Evolutionary conservation across 2,329 filamentous ascomycete species (phyloP).

Genomic region (Fusarium subtropicale): DNA sequence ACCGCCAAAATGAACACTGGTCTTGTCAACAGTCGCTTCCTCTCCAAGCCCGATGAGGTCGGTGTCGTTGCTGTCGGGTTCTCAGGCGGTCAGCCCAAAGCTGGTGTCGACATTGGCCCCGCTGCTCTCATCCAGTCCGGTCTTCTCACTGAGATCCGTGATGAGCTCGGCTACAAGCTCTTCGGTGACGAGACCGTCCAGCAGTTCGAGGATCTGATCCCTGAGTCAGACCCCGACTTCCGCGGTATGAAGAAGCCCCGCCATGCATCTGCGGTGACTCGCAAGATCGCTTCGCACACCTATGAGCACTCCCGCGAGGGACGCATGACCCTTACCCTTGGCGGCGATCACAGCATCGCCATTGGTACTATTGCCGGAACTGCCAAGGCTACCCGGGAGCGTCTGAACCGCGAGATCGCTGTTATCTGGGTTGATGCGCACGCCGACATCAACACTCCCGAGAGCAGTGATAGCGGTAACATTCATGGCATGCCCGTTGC

Average conservation of each 20-base stretch:
- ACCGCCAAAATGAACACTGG: constrained; percentile 61
- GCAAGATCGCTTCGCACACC: constrained; percentile 82
- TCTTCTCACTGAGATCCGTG: constrained; percentile 82
- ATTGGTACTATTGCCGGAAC: constrained; percentile 93
- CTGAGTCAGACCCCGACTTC: constrained; percentile 78
- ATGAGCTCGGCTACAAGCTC: constrained; percentile 90
- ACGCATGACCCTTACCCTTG: constrained; percentile 89
- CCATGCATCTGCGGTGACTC: constrained; percentile 86
- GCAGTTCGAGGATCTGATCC: constrained; percentile 80
- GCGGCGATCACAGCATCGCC: constrained; percentile 95
- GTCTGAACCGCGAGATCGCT: constrained; percentile 83
- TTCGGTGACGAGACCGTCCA: constrained; percentile 86
- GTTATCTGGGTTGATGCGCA: constrained; percentile 99
- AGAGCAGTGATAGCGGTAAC: constrained; percentile 89
- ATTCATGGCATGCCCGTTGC: constrained; percentile 98
- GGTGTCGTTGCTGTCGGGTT: constrained; percentile 96
- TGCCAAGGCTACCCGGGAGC: constrained; percentile 86
- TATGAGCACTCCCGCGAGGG: constrained; percentile 87
- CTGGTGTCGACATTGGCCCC: constrained; percentile 91
- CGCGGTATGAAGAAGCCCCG: constrained; percentile 95
- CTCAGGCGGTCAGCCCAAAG: constrained; percentile 91
- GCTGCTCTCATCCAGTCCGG: constrained; percentile 89
- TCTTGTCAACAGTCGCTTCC: constrained; percentile 76
- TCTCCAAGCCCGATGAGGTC: constrained; percentile 81
- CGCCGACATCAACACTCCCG: constrained; percentile 96